A percentile compares a stretch with the other conserved stretches of the same genome.
These are phyloP conservation scores for Trichosporon sp. DNA, from an alignment of 1,284 basidiomycete genomes.

Conservation along the genomic window DNA sequence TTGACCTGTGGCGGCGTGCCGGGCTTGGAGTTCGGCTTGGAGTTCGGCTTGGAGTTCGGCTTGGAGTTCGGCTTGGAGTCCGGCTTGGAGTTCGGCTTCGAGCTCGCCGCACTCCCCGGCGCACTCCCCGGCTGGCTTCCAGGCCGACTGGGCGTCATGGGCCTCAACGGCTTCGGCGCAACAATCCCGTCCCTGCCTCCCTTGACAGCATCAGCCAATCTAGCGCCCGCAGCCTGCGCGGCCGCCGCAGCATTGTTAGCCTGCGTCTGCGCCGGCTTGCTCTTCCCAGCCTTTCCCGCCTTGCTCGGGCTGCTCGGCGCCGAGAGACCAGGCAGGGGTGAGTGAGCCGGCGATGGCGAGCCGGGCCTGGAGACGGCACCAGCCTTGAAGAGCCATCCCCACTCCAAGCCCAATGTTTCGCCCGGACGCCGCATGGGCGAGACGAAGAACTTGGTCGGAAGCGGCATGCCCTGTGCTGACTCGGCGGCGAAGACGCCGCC, in stretches of 20 bases:
- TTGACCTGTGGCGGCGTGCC: neutral
- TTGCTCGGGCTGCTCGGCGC: neutral
- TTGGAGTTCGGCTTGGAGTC: neutral
- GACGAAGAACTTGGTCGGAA: conserved; percentile 40
- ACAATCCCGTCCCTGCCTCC: neutral
- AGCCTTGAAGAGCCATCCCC: conserved; percentile 38
- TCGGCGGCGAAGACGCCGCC: conserved; percentile 35
- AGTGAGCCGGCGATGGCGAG: neutral
- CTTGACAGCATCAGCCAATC: neutral
- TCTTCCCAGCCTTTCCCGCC: neutral
- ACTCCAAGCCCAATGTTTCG: conserved; percentile 45
- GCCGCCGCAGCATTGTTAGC: neutral
- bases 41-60: no score
- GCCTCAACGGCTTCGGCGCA: neutral
- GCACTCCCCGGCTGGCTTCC: no score
- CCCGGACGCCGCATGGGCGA: conserved; percentile 42
- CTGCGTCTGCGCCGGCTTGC: neutral
- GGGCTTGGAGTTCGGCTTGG: neutral
- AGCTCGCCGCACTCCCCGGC: no score
- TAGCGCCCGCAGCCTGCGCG: neutral
- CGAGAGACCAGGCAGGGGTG: neutral
- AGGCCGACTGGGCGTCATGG: neutral
- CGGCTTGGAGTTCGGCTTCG: no score
- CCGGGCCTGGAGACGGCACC: neutral
- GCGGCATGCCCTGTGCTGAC: conserved; percentile 36